Conservation (phyloP, 148 eudicot species). For the Silene uniflora region DNA sequence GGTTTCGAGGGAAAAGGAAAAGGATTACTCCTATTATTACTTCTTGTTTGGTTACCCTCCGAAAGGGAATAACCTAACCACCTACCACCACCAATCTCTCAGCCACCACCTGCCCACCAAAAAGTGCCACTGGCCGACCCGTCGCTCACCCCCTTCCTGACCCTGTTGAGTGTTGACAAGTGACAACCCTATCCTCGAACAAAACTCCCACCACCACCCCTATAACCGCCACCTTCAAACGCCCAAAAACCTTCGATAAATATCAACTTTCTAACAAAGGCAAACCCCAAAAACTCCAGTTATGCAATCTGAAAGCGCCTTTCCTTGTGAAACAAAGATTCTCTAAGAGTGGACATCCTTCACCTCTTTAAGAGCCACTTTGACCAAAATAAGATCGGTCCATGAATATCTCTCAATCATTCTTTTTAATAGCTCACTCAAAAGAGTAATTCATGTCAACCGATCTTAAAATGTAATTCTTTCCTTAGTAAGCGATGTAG, state of each 20-base stretch:
- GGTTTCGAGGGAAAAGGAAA: too few relatives aligned
- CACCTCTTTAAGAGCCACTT: constrained; percentile 25
- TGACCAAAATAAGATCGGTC: constrained; percentile 21
- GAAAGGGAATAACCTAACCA: too few relatives aligned
- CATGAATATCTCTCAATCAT: background rate
- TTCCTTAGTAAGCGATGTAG: background rate
- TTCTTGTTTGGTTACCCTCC: too few relatives aligned
- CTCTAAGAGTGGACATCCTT: constrained; percentile 35
- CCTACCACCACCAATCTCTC: too few relatives aligned
- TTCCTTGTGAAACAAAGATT: constrained; percentile 25
- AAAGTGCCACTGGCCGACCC: too few relatives aligned
- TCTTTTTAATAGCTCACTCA: background rate
- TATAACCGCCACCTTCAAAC: too few relatives aligned
- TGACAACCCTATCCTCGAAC: too few relatives aligned
- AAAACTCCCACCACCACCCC: too few relatives aligned
- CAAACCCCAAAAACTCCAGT: background rate
- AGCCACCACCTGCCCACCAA: too few relatives aligned
- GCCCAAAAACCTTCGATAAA: background rate
- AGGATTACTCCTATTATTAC: too few relatives aligned
- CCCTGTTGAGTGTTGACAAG: too few relatives aligned
- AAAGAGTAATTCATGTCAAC: background rate
- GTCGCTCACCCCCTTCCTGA: too few relatives aligned
- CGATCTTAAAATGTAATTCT: background rate
- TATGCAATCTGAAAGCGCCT: constrained; percentile 24
- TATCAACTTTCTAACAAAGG: background rate